Conservation (phyloP, 169 alveolate species). For the Eimeria falciformis region DNA sequence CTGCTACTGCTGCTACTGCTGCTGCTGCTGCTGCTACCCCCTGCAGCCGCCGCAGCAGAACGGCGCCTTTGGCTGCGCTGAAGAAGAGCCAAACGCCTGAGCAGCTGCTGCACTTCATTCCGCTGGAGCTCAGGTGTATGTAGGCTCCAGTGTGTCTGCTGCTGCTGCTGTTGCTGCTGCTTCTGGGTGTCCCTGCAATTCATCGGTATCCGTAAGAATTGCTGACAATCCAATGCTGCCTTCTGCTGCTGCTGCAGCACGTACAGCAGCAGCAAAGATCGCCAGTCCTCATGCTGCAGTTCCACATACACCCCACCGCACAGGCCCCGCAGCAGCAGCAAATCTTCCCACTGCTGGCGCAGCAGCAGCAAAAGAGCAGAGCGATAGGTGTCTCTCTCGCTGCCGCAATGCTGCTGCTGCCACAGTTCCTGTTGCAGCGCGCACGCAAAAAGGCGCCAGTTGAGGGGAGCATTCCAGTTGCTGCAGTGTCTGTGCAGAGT, state of each 20-base stretch:
- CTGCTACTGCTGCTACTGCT: background rate
- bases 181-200: background rate
- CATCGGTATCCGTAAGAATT: background rate
- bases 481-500: background rate
- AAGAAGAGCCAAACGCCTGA: constrained; percentile 21
- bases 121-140: constrained; percentile 10
- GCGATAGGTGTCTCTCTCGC: constrained; percentile 20
- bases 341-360: constrained; percentile 30
- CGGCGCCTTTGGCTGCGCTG: constrained; percentile 57
- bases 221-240: constrained; percentile 16
- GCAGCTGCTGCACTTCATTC: constrained; percentile 14
- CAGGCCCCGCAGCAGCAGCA: constrained; percentile 46
- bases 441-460: constrained; percentile 31
- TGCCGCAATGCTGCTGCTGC: background rate
- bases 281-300: constrained; percentile 48
- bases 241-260: constrained; percentile 53
- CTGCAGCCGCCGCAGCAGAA: background rate
- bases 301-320: constrained; percentile 50
- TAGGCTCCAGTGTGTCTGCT: background rate
- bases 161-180: constrained; percentile 23
- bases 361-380: background rate
- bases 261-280: constrained; percentile 26
- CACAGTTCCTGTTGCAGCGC: background rate
- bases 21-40: background rate
- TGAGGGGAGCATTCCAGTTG: constrained; percentile 30